A percentile compares a stretch with the other conserved stretches of the same genome.
phyloP scores from a whole-genome alignment of 768 basidiomycete species.

The Strobilomyces confusus region DNA sequence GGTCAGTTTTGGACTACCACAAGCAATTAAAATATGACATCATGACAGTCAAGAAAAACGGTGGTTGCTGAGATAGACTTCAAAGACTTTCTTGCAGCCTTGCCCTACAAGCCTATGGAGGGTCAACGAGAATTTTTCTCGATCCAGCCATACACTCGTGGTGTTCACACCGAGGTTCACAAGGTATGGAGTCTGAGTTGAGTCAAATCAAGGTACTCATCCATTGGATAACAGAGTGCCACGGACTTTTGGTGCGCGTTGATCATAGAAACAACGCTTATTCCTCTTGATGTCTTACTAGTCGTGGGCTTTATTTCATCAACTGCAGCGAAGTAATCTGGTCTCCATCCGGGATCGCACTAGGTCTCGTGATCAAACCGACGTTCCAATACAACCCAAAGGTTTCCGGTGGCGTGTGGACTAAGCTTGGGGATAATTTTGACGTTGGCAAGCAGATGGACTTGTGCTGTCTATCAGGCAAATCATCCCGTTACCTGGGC shows the following conservation, averaged over 20 bases:
- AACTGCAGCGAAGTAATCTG: constrained; percentile 20
- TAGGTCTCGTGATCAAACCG: constrained; percentile 25
- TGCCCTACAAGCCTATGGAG: constrained; percentile 10
- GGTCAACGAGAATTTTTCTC: constrained; percentile 12
- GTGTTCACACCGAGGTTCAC: not conserved
- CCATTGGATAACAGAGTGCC: constrained; percentile 2
- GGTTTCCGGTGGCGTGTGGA: constrained; percentile 15
- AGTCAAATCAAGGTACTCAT: not conserved
- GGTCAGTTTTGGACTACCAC: not conserved
- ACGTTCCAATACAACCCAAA: constrained; percentile 27
- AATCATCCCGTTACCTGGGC: constrained; percentile 19
- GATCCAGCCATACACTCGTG: not conserved
- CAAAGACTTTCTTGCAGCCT: not conserved
- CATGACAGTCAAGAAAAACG: constrained; percentile 11
- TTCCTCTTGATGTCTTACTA: not conserved
- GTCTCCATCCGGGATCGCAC: constrained; percentile 18
- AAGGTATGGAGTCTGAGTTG: constrained; percentile 14
- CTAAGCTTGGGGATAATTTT: constrained; percentile 7
- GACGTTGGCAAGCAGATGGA: constrained; percentile 17
- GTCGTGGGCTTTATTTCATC: constrained; percentile 13
- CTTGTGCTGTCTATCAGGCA: constrained; percentile 10
- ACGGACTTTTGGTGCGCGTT: constrained; percentile 8
- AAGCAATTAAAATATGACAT: not conserved
- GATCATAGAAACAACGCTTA: not conserved
- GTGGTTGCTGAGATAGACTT: constrained; percentile 17